phyloP scores from a whole-genome alignment of 805 yeast genomes.

The Candida gorgasii region DNA sequence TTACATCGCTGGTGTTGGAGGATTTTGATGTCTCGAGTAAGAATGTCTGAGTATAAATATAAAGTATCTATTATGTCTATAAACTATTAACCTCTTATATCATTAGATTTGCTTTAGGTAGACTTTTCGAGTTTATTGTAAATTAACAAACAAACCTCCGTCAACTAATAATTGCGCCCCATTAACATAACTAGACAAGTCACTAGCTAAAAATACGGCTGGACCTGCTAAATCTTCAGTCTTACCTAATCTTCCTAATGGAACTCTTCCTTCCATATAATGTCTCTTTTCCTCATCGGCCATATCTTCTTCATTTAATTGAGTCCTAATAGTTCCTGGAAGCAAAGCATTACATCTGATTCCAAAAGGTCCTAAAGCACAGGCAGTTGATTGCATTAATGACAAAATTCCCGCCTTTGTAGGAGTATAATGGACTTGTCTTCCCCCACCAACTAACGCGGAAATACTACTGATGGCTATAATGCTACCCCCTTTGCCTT shows the following conservation, averaged over 20 bases:
- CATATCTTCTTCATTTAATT: conserved; percentile 45
- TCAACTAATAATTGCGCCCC: conserved; percentile 47
- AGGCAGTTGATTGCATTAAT: conserved; percentile 45
- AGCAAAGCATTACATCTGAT: conserved; percentile 47
- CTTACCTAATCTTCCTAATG: conserved; percentile 39
- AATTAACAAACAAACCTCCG: conserved; percentile 48
- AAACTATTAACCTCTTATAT: neutral
- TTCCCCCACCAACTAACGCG: conserved; percentile 48
- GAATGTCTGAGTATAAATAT: too few species aligned
- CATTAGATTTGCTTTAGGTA: neutral
- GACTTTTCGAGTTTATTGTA: conserved; percentile 22
- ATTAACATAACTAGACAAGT: conserved; percentile 34
- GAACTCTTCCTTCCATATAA: conserved; percentile 42
- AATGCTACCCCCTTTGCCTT: conserved; percentile 50
- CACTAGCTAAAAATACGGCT: conserved; percentile 42
- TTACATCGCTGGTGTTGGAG: conserved; percentile 58
- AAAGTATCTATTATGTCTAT: neutral
- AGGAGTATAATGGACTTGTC: conserved; percentile 49
- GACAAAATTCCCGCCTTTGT: conserved; percentile 49
- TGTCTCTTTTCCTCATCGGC: conserved; percentile 31
- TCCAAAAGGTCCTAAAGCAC: conserved; percentile 44
- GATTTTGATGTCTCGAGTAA: conserved; percentile 14
- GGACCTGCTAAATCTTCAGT: conserved; percentile 44
- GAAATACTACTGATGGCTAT: conserved; percentile 45
- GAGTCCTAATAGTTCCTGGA: conserved; percentile 47